Evolutionary conservation across 2,329 filamentous ascomycete species (phyloP).

Genomic region (Botrytis aclada): DNA sequence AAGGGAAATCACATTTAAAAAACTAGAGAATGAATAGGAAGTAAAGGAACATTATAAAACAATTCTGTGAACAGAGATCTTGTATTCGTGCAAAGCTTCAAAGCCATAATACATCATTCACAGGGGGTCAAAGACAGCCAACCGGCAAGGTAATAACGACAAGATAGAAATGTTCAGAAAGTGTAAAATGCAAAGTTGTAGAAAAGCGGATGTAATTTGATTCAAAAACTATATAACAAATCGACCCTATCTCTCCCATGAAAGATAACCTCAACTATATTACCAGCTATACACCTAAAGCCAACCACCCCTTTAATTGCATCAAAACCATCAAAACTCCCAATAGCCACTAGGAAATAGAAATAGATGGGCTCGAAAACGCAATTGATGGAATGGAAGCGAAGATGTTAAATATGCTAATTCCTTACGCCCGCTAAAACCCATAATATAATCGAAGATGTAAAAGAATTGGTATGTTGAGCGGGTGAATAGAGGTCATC

Average conservation of each 20-base stretch:
- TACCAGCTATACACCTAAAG: slow-evolving; percentile 3
- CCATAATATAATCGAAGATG: background rate
- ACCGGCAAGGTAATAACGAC: background rate
- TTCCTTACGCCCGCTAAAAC: slow-evolving; percentile 15
- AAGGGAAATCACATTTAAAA: no score
- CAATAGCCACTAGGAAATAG: background rate
- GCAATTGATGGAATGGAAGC: background rate
- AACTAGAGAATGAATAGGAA: background rate
- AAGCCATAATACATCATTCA: background rate
- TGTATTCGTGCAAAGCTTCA: background rate
- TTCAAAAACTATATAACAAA: slow-evolving; percentile 2
- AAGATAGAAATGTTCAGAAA: background rate
- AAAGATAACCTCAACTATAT: slow-evolving; percentile 13
- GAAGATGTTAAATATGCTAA: slow-evolving; percentile 4
- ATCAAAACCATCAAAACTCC: slow-evolving; percentile 6
- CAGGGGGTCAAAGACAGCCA: no score
- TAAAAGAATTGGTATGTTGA: background rate
- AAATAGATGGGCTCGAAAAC: slow-evolving; percentile 8
- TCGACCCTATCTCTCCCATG: slow-evolving; percentile 6
- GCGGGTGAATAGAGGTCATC: background rate
- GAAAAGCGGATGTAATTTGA: slow-evolving; percentile 3
- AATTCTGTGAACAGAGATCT: background rate
- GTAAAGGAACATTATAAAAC: background rate
- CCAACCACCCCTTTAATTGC: background rate
- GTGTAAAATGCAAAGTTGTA: background rate